A percentile compares a stretch with the other conserved stretches of the same genome.
These are phyloP conservation scores for Gremmenia infestans DNA, from an alignment of 2,329 filamentous ascomycete species.

Conservation along the genomic window DNA sequence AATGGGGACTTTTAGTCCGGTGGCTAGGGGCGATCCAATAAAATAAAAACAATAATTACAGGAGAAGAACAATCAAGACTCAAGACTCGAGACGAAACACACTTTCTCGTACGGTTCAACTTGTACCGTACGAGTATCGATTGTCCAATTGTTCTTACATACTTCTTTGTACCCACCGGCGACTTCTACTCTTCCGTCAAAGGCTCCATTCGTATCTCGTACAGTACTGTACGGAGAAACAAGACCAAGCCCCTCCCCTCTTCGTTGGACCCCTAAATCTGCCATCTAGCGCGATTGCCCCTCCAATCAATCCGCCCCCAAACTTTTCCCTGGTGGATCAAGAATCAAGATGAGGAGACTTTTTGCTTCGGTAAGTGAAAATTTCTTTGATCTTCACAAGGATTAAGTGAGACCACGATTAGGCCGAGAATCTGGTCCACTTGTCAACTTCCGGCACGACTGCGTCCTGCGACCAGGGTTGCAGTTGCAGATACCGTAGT, in stretches of 20 bases:
- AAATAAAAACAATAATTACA: background rate
- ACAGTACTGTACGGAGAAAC: background rate
- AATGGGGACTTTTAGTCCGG: background rate
- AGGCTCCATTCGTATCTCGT: background rate
- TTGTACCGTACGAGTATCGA: too few relatives aligned
- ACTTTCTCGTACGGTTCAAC: background rate
- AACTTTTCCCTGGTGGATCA: background rate
- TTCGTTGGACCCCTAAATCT: background rate
- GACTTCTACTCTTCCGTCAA: background rate
- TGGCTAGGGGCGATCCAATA: slow-evolving; percentile 5
- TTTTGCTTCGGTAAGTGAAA: background rate
- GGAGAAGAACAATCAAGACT: background rate
- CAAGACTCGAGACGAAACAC: background rate
- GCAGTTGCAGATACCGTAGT: background rate
- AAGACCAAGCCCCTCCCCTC: background rate
- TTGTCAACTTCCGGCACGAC: background rate
- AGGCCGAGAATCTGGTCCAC: slow-evolving; percentile 13
- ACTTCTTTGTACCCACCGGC: background rate
- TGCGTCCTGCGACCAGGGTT: background rate
- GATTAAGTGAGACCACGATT: slow-evolving; percentile 14
- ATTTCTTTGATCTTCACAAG: slow-evolving; percentile 13
- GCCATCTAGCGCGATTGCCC: background rate
- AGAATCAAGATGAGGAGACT: too few relatives aligned
- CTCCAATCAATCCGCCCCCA: background rate
- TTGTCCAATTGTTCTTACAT: too few relatives aligned